Evolutionary conservation across 73 alveolate genomes (phyloP), one percentile per base, ranked within the genome.

Genomic region (Paramecium caudatum): DNA sequence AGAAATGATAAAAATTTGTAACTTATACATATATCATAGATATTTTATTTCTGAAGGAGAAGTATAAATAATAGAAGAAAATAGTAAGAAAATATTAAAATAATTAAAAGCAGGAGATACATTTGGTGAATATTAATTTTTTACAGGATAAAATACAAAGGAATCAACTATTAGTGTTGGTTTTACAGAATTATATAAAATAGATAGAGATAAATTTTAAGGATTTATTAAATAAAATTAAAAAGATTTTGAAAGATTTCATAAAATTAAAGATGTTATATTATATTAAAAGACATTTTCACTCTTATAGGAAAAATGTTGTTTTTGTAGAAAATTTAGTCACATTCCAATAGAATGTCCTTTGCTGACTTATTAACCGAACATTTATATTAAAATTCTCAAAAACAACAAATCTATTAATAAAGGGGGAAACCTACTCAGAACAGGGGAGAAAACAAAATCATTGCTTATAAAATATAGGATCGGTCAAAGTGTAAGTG

Each of bases 111-210:
- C 21, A 4, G 88, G 88, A 12, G 88, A 74, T 0, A 21, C 69
- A 19, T 86, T 86, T 63, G 93, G 93, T 8, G 87, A 63, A 34
- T 43, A 23, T 45, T 55, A 80, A 63, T 86, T 86, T 45, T 86
- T 86, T 62, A 41, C 93, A 25, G 87, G 88, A 0, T 65, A 45
- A 27, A 37, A 19, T 25, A 86, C 82, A 17, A 16, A 55, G 21
- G 70, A 46, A 25, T 61, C 93, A 3, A 78, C 46, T 41, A 86
- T 47, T 0, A 63, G 90, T 13, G 50, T 86, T 17, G 84, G 74
- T 36, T 62, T 86, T 19, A 43, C 93, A 12, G 10, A 70, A 7
- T 8, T 86, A 10, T 86, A 62, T 27, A 62, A 23, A 37, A 63
- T 86, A 34, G 68, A n/a, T n/a, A 86, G 93, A 86, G 69, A 86